Percentiles rank a stretch among this genome's conserved stretches.
Conservation (phyloP, 139 green algal species). For the Volvox reticuliferus region DNA sequence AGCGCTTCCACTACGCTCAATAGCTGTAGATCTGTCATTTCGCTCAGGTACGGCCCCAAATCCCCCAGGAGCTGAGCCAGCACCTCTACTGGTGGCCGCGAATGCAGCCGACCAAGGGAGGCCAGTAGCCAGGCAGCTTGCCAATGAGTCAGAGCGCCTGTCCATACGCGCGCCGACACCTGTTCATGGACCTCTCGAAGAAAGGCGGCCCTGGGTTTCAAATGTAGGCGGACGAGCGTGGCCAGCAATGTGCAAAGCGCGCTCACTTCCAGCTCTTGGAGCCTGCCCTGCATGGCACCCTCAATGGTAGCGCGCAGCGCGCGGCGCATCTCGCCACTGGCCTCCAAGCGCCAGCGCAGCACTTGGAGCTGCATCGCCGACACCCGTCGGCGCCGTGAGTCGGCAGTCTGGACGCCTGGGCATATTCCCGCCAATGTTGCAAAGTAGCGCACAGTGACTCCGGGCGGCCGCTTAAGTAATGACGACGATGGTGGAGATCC, state of each 20-base stretch:
- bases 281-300: background rate
- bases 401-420: background rate
- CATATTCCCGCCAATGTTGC: background rate
- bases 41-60: background rate
- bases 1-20: constrained; percentile 10
- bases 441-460: constrained; percentile 3
- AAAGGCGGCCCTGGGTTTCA: background rate
- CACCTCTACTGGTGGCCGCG: background rate
- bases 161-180: background rate
- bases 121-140: background rate
- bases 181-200: background rate
- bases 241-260: constrained; percentile 4
- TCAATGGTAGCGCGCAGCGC: background rate
- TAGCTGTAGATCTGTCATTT: background rate
- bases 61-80: background rate
- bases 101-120: background rate
- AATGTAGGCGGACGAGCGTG: background rate
- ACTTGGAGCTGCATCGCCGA: background rate
- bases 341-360: background rate
- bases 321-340: background rate
- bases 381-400: background rate
- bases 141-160: background rate
- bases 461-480: background rate
- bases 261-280: background rate
- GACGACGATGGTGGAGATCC: background rate